Percentiles rank a stretch among this genome's conserved stretches.
phyloP scores from a whole-genome alignment of 2,329 filamentous ascomycete species.

The Calonectria montana region DNA sequence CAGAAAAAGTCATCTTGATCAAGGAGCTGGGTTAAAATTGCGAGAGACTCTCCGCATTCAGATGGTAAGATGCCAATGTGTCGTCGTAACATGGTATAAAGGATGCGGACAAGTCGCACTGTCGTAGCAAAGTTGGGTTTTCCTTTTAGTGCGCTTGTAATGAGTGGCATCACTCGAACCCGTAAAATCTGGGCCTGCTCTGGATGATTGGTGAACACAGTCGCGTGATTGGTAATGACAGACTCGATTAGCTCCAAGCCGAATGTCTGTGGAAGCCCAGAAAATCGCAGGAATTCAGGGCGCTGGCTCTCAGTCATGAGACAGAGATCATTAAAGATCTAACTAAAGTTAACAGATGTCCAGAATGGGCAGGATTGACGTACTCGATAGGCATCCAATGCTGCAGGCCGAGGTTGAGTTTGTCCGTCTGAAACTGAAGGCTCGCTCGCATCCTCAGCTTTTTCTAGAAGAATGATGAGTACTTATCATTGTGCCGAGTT shows the following conservation, averaged over 20 bases:
- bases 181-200: slow-evolving; percentile 86
- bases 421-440: slow-evolving; percentile 74
- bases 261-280: slow-evolving; percentile 82
- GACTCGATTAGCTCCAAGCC: slow-evolving; percentile 94
- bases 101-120: slow-evolving; percentile 82
- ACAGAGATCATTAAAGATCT: slow-evolving; percentile 91
- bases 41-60: slow-evolving; percentile 86
- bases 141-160: slow-evolving; percentile 81
- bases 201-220: slow-evolving; percentile 79
- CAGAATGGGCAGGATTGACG: not conserved
- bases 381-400: slow-evolving; percentile 86
- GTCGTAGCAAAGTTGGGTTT: slow-evolving; percentile 84
- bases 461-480: slow-evolving; percentile 48
- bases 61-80: slow-evolving; percentile 79
- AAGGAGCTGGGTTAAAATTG: slow-evolving; percentile 84
- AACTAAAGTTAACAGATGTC: slow-evolving; percentile 24
- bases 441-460: slow-evolving; percentile 69
- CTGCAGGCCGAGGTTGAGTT: slow-evolving; percentile 77
- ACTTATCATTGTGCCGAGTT: not conserved
- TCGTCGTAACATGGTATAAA: slow-evolving; percentile 83
- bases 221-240: slow-evolving; percentile 85
- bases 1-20: slow-evolving; percentile 87
- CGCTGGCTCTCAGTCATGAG: slow-evolving; percentile 86
- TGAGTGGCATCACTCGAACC: slow-evolving; percentile 82
- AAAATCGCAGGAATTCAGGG: slow-evolving; percentile 84